These are phyloP conservation scores for Bromus sterilis DNA, from an alignment of 176 grass and related monocot genomes.

Conservation along the genomic window DNA sequence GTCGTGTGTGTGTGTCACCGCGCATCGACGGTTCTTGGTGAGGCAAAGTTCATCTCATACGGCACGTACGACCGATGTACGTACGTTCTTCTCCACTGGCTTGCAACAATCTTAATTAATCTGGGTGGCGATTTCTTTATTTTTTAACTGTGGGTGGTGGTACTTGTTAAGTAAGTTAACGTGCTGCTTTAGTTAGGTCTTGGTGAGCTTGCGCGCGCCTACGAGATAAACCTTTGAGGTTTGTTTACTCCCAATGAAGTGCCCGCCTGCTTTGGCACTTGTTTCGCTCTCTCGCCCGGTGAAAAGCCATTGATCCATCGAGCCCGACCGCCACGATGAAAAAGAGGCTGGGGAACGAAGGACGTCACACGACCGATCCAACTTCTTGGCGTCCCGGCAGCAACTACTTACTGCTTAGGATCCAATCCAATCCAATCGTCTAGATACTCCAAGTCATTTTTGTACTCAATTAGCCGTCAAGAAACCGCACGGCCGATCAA, in stretches of 20 bases:
- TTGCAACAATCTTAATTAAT: too few species aligned
- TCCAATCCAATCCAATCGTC: too few species aligned
- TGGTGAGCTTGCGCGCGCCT: not conserved
- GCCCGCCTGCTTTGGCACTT: constrained; percentile 1
- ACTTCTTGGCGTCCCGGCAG: too few species aligned
- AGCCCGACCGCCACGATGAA: not conserved
- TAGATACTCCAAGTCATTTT: too few species aligned
- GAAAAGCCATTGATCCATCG: not conserved
- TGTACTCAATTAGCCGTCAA: not conserved
- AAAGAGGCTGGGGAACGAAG: too few species aligned
- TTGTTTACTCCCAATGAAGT: not conserved
- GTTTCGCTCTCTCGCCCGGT: not conserved
- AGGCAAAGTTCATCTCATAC: too few species aligned
- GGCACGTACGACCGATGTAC: too few species aligned
- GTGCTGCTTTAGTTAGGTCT: not conserved
- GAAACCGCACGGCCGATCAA: not conserved
- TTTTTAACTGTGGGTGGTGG: not conserved
- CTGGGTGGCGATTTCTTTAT: too few species aligned
- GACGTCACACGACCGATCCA: not conserved
- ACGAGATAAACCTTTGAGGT: not conserved
- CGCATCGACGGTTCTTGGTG: not conserved
- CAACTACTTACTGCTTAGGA: too few species aligned
- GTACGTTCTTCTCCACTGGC: not conserved
- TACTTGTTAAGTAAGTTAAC: not conserved
- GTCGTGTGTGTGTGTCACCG: not conserved